Base-by-base conservation (phyloP, 2,329 filamentous ascomycete species). In the Diplodia seriata region DNA sequence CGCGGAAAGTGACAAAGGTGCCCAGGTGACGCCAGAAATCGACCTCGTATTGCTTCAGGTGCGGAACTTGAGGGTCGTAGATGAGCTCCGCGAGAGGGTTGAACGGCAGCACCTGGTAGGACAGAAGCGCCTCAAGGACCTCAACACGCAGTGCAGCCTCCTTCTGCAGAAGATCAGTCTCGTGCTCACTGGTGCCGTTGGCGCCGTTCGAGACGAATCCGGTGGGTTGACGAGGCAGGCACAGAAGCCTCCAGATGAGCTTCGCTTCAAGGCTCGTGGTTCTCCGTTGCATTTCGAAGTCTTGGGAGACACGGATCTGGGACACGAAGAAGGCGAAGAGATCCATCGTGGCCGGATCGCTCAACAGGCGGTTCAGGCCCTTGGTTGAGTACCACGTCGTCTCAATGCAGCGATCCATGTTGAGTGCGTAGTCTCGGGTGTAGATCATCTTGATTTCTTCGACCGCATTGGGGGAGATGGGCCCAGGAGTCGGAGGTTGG, bases 1-100 rank as follows among this genome's bases (percentile, higher is more conserved):
- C 86, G 36, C 85, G 86, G 23, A 89, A 81, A 49, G 89, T 87
- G 33, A 92, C 84, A 74, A 91, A 93, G 70, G 90, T 86, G 62
- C 89, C 93, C 18, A 97, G 83, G 31, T 87, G 85, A 74, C 90
- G 87, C 94, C 94, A 97, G 79, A 97, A 97, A 69, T 92, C 88
- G 65, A 91, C 83, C 71, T 94, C 89, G 38, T 72, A 73, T 40
- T 77, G 74, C 68, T 79, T 80, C 68, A 76, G 73, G 26, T 63
- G 61, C 18, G 74, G 73, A n/a, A 77, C 76, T 77, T 69, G 69
- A 82, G 81, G 69, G 81, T 79, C 31, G 82, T 83, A 72, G 81
- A 78, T 36, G 83, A 84, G 59, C 81, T 78, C 80, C 64, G 85
- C 82, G 59, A 90, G 81, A 8, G 85, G 87, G 72, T 89, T 92